Evolutionary conservation across 2,329 filamentous ascomycete species (phyloP).

Genomic region (Monilinia fructigena): DNA sequence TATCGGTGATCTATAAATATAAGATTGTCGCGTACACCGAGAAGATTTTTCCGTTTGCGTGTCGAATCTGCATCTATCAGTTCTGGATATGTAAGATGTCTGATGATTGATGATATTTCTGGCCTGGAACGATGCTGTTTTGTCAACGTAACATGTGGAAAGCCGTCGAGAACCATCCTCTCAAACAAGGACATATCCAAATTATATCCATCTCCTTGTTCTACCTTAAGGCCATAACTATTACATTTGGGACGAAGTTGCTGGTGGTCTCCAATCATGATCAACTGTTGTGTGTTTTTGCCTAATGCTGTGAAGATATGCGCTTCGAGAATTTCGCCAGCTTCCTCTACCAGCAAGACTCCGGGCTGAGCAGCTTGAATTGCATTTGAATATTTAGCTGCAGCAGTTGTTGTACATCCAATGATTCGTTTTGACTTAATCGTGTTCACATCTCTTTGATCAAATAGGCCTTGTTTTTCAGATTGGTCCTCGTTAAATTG

Average conservation of each 20-base stretch:
- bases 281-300: constrained; percentile 57
- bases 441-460: constrained; percentile 44
- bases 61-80: constrained; percentile 57
- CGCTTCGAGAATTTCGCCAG: constrained; percentile 69
- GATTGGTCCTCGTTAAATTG: constrained; percentile 47
- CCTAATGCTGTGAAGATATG: constrained; percentile 63
- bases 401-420: constrained; percentile 69
- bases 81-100: constrained; percentile 59
- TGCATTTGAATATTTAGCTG: constrained; percentile 58
- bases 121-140: constrained; percentile 69
- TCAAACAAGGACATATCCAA: constrained; percentile 70
- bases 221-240: constrained; percentile 56
- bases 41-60: constrained; percentile 45
- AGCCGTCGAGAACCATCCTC: constrained; percentile 57
- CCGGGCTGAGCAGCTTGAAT: constrained; percentile 56
- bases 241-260: constrained; percentile 69
- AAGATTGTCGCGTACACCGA: constrained; percentile 59
- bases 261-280: constrained; percentile 72
- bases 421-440: constrained; percentile 60
- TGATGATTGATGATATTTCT: constrained; percentile 61
- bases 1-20: constrained; percentile 65
- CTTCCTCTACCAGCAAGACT: constrained; percentile 65
- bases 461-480: constrained; percentile 46
- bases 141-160: constrained; percentile 52
- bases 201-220: constrained; percentile 64